phyloP scores from a whole-genome alignment of 306 rosid species.

The Oemleria cerasiformis region DNA sequence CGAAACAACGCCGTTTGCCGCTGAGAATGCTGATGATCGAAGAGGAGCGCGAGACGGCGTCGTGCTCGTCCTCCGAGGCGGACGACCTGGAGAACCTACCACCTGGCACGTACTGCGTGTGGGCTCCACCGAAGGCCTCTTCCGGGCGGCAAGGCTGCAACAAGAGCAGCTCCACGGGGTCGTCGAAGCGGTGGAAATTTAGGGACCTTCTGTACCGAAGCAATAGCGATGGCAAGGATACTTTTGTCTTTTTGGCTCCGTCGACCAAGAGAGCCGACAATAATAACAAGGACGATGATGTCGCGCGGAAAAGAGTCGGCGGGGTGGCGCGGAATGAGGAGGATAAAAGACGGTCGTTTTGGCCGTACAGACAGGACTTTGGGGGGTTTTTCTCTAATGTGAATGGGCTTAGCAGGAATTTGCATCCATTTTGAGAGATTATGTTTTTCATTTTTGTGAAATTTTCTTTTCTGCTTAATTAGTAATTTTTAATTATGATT shows the following conservation, averaged over 20 bases:
- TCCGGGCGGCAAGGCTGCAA: slow-evolving; percentile 26
- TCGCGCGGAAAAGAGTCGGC: slow-evolving; percentile 9
- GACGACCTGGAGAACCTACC: slow-evolving; percentile 51
- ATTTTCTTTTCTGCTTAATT: not conserved
- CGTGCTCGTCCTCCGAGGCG: slow-evolving; percentile 59
- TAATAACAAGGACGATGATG: not conserved
- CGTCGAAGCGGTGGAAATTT: slow-evolving; percentile 74
- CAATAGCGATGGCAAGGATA: slow-evolving; percentile 48
- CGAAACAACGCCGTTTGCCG: slow-evolving; percentile 42
- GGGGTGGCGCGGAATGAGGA: slow-evolving; percentile 14
- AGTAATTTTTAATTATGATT: not conserved
- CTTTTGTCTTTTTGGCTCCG: slow-evolving; percentile 15
- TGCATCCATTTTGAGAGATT: slow-evolving; percentile 44
- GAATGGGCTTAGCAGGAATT: slow-evolving; percentile 50
- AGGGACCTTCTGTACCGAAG: slow-evolving; percentile 53
- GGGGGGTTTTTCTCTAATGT: slow-evolving; percentile 49
- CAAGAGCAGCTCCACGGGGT: slow-evolving; percentile 52
- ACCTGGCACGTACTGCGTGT: slow-evolving; percentile 58
- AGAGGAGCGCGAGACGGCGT: slow-evolving; percentile 58
- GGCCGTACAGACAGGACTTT: slow-evolving; percentile 45
- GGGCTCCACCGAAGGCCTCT: slow-evolving; percentile 47
- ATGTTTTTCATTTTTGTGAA: not conserved
- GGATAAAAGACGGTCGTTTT: slow-evolving; percentile 38
- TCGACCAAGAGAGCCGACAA: slow-evolving; percentile 22
- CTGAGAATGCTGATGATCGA: slow-evolving; percentile 72